Base-by-base conservation (phyloP, 495 filamentous ascomycete genomes). In the Xylaria intraflava region DNA sequence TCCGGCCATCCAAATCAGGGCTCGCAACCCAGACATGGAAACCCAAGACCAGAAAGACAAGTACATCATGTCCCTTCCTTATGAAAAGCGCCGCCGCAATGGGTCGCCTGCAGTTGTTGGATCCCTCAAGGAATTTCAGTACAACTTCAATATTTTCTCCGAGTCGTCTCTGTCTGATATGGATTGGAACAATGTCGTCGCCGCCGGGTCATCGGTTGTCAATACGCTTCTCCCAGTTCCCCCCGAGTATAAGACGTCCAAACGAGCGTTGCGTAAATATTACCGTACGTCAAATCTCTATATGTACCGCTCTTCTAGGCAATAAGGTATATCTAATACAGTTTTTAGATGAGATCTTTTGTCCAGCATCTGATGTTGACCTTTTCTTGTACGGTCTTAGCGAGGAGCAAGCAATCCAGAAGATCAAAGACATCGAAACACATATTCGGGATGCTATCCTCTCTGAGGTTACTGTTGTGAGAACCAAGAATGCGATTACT, bases 401-500 rank as follows among this genome's bases (percentile, higher is more conserved):
- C 23, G 85, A 90, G 56, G 75, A 81, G 45, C 73, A 88, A 57
- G 89, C 85, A 0, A 71, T 89, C 35, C 81, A 88, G 58, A 92
- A 92, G 73, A 90, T 94, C 65, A 82, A 84, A 58, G 72, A 85
- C 46, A 90, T 94, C 59, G 89, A 92, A 57, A 65, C 69, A 8
- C 74, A 69, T 9, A 78, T 94, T 60, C 81, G 79, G 20, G 82
- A 90, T 60, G 79, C 83, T 4, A 82, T 94, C 51, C 73, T 92
- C 20, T 79, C 81, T 17, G 88, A 92, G 65, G 84, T 82, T 2
- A 90, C 86, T 0, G 84, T 84, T 0, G 77, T 92, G 31, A 74
- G 89, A 11, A 92, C 88, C 17, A 90, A 89, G 69, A 83, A 94
- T 62, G 83, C 88, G 17, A 82, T 94, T 57, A 94, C 88, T 0